These are phyloP conservation scores for Colletotrichum australisinense DNA, from an alignment of 2,329 filamentous ascomycete genomes.

Conservation along the genomic window DNA sequence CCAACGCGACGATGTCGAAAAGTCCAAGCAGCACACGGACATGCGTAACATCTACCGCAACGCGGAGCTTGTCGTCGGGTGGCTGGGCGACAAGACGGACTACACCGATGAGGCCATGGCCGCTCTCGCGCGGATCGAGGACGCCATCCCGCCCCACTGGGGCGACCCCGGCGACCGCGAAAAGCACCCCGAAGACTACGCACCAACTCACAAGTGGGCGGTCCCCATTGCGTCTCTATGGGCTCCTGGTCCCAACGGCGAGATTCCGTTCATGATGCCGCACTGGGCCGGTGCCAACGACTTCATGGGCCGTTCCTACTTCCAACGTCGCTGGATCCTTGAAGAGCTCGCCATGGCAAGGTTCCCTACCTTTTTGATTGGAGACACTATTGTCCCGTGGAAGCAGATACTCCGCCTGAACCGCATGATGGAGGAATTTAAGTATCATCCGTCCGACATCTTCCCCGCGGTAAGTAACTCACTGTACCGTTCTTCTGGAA, in stretches of 20 bases:
- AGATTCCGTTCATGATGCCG: conserved; percentile 37
- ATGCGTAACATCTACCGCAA: conserved; percentile 44
- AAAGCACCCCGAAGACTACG: conserved; percentile 47
- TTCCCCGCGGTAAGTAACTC: conserved; percentile 40
- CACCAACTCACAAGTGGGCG: conserved; percentile 46
- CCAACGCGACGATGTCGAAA: conserved; percentile 41
- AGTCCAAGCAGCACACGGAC: conserved; percentile 42
- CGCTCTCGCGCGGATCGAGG: conserved; percentile 43
- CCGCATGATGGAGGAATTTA: conserved; percentile 49
- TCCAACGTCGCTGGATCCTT: conserved; percentile 50
- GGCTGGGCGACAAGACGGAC: conserved; percentile 44
- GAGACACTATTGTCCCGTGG: conserved; percentile 50
- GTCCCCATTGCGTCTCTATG: conserved; percentile 41
- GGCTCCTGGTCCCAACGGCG: conserved; percentile 38
- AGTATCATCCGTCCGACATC: conserved; percentile 44
- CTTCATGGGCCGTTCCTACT: conserved; percentile 47
- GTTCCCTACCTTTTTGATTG: conserved; percentile 44
- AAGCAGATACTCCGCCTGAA: conserved; percentile 48
- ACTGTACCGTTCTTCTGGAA: neutral
- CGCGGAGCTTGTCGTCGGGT: conserved; percentile 47
- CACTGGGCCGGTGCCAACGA: conserved; percentile 41
- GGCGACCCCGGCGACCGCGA: conserved; percentile 47
- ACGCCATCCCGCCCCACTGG: conserved; percentile 45
- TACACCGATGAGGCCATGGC: conserved; percentile 42
- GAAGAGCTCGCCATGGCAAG: conserved; percentile 49